Evolutionary conservation across 2,329 filamentous ascomycete species (phyloP), one percentile per base, ranked within the genome.

Genomic region (Xylaria sp.): DNA sequence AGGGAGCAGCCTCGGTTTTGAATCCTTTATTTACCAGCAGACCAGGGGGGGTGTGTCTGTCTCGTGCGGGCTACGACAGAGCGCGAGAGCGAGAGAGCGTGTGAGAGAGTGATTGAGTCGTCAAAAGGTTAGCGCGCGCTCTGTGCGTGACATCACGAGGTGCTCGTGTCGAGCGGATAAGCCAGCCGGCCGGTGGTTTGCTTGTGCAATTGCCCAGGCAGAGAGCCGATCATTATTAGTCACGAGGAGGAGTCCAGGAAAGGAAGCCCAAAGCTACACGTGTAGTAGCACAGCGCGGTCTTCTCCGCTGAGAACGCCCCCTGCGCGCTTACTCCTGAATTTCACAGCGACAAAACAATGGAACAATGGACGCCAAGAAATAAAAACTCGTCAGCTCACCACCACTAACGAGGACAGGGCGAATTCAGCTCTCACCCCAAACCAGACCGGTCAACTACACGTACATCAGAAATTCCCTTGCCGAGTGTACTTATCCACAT

Each of bases 261-360:
- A 66, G 34, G 32, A 65, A 65, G 62, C 41, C 46, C 54, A 61
- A 48, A 48, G 20, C 20, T 67, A 28, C 3, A 28, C 28, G 28
- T 28, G 28, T 28, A 28, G 28, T 28, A 37, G 6, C 20, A 13
- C 32, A 54, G 57, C 46, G 39, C 61, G 60, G 63, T 55, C 41
- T 55, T 55, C 63, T 67, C 68, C 68, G 68, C 63, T 63, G 41
- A 32, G n/a, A 54, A 69, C 64, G 63, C 63, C 59, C 67, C 68
- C 64, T 63, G 68, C 59, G 55, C 59, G 68, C 68, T 70, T 66
- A 70, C 68, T 70, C 68, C 68, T 70, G 68, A 67, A 57, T 64
- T 55, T 60, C 46, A 58, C 34, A 62, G 64, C 68, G 59, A 63
- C 58, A 63, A 32, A 66, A 61, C 39, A 55, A 50, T 57, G 50